Percentiles rank a stretch among this genome's conserved stretches.
phyloP scores from a whole-genome alignment of 768 basidiomycete species.

The Mycena capillaripes region DNA sequence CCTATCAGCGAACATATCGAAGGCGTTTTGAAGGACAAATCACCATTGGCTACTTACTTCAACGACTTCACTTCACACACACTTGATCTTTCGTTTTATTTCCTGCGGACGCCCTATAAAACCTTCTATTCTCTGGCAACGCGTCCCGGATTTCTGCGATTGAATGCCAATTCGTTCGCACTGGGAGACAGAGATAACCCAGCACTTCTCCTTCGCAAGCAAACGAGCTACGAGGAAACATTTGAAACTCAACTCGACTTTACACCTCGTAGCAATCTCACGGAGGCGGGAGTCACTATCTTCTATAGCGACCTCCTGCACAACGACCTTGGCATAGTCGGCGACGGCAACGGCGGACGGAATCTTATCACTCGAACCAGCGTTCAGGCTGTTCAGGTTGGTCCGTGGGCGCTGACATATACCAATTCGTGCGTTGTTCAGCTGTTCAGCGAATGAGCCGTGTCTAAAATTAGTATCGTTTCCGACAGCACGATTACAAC shows the following conservation, averaged over 20 bases:
- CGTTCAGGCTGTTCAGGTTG: constrained; percentile 49
- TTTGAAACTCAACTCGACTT: constrained; percentile 55
- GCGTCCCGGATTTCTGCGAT: constrained; percentile 46
- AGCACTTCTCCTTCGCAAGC: constrained; percentile 53
- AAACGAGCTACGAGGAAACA: constrained; percentile 52
- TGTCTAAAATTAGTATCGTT: too few relatives aligned
- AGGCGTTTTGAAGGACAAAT: constrained; percentile 46
- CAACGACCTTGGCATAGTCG: constrained; percentile 52
- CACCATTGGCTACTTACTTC: constrained; percentile 41
- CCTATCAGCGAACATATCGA: constrained; percentile 48
- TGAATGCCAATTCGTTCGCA: constrained; percentile 52
- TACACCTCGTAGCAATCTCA: constrained; percentile 44
- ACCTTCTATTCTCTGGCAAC: constrained; percentile 49
- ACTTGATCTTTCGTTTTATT: constrained; percentile 52
- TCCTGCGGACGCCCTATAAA: constrained; percentile 56
- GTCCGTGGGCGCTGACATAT: constrained; percentile 34
- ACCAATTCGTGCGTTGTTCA: too few relatives aligned
- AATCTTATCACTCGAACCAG: constrained; percentile 48
- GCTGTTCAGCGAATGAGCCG: too few relatives aligned
- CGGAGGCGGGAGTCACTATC: constrained; percentile 54
- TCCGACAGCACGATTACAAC: constrained; percentile 38
- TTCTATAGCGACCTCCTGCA: constrained; percentile 55
- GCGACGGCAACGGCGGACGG: constrained; percentile 41
- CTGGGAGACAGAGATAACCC: constrained; percentile 55
- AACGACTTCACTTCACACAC: constrained; percentile 46